Evolutionary conservation across 2,329 filamentous ascomycete genomes (phyloP).

Genomic region (Diaporthe sp.): DNA sequence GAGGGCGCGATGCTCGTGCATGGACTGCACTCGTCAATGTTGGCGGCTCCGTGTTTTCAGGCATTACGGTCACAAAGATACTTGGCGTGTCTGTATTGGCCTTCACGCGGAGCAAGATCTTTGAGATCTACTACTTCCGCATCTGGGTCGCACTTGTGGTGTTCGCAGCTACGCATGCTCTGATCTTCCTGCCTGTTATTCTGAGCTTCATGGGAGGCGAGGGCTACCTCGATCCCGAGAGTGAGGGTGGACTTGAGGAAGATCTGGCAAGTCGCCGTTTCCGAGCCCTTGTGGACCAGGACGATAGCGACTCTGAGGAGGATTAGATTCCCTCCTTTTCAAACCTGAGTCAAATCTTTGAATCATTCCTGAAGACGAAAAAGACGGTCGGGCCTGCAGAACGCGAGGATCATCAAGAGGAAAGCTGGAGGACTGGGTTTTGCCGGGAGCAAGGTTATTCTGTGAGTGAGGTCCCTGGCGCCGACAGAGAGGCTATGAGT

Average conservation of each 20-base stretch:
- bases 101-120: constrained; percentile 97
- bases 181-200: constrained; percentile 92
- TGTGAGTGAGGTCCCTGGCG: background rate
- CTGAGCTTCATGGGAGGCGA: constrained; percentile 88
- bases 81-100: constrained; percentile 92
- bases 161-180: constrained; percentile 88
- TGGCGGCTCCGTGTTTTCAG: constrained; percentile 93
- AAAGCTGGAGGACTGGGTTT: background rate
- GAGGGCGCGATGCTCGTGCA: constrained; percentile 85
- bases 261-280: constrained; percentile 86
- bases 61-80: constrained; percentile 96
- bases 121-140: constrained; percentile 99
- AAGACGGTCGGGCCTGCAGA: background rate
- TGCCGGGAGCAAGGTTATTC: background rate
- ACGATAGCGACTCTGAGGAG: constrained; percentile 81
- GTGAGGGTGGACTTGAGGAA: constrained; percentile 89
- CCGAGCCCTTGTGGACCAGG: constrained; percentile 81
- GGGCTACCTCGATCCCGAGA: constrained; percentile 90
- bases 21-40: constrained; percentile 97
- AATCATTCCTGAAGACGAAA: background rate
- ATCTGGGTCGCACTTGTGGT: constrained; percentile 94
- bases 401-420: background rate
- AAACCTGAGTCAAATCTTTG: constrained; percentile 45
- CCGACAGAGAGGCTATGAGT: background rate
- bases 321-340: constrained; percentile 51